A percentile compares a stretch with the other conserved stretches of the same genome.
phyloP scores from a whole-genome alignment of 1,284 basidiomycete species.

The Neolentinus lepideus region DNA sequence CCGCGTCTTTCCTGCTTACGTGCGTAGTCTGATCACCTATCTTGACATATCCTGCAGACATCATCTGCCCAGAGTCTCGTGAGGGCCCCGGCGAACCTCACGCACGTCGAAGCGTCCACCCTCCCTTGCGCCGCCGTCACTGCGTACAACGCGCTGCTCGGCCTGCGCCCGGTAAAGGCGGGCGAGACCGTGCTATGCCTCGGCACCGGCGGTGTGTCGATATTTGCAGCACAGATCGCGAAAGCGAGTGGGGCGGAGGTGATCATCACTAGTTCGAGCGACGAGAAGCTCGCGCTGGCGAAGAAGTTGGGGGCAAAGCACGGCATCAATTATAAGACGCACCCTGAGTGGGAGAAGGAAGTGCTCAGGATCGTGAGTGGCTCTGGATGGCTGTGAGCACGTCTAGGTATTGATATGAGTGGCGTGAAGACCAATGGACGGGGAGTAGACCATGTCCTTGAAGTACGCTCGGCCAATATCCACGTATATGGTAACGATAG shows the following conservation, averaged over 20 bases:
- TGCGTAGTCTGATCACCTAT: neutral
- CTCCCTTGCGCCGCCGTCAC: slow-evolving; percentile 37
- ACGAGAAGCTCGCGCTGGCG: slow-evolving; percentile 45
- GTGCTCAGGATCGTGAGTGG: slow-evolving; percentile 19
- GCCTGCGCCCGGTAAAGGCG: slow-evolving; percentile 33
- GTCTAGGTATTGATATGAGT: slow-evolving; percentile 7
- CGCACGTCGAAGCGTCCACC: slow-evolving; percentile 4
- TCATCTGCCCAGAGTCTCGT: neutral
- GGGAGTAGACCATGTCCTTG: slow-evolving; percentile 37
- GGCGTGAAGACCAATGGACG: slow-evolving; percentile 22
- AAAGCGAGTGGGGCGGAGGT: slow-evolving; percentile 48
- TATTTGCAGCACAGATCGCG: slow-evolving; percentile 47
- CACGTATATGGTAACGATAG: slow-evolving; percentile 16
- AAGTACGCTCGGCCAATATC: slow-evolving; percentile 10
- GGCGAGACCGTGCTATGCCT: slow-evolving; percentile 45
- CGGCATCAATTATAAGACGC: slow-evolving; percentile 47
- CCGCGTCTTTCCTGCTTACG: slow-evolving; percentile 4
- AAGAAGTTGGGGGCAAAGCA: slow-evolving; percentile 41
- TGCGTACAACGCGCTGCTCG: slow-evolving; percentile 41
- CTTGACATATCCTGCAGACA: neutral
- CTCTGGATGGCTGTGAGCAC: neutral
- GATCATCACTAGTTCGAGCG: slow-evolving; percentile 54
- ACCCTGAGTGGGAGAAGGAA: slow-evolving; percentile 21
- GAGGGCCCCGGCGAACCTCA: slow-evolving; percentile 2
- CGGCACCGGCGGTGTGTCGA: slow-evolving; percentile 54